Base-by-base conservation (phyloP, 305 asterid genomes). In the Fraxinus greggii region DNA sequence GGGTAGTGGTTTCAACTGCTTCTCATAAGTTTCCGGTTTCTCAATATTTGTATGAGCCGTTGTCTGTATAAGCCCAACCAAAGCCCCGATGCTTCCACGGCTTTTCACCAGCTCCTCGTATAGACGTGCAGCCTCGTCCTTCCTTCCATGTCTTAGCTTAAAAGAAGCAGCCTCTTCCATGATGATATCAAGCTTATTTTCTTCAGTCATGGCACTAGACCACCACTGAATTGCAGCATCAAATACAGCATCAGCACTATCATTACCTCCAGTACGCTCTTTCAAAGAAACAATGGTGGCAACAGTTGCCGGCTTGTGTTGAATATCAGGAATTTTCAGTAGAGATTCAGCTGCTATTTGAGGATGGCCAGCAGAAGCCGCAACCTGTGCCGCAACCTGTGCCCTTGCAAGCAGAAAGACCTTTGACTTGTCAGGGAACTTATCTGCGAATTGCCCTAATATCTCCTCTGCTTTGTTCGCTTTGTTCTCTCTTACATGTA, bases 291-390 rank as follows among this genome's bases (percentile, higher is more conserved):
- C 94, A 23, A 96, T 51, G 77, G 98, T 94, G 79, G 99, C 97
- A 28, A 93, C 89, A 9, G 97, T 94, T 24, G 98, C 97, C 7
- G 98, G 99, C 88, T 81, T 86, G 86, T 94, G 99, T 84, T 94
- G 98, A 73, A 96, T 94, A 69, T 94, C 97, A 0, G 84, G 87
- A 78, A 94, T 91, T 84, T 88, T 94, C 21, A 86, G 90, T 61
- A 96, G 92, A 63, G 99, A 93, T 24, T 96, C 99, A 0, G 98
- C 97, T 31, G 99, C 95, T 84, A 94, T 84, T 85, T 92, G 98
- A 54, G 90, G 93, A 83, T 94, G 99, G 80, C 98, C 98, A n/a
- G 97, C 97, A 79, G 95, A 86, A 31, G 98, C 94, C 15, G 99
- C 98, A 35, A 94, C 87, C 85, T 96, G 99, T 26, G 98, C 94